Evolutionary conservation across 257 asterid genomes (phyloP).

Genomic region (Forsythia suspensa): DNA sequence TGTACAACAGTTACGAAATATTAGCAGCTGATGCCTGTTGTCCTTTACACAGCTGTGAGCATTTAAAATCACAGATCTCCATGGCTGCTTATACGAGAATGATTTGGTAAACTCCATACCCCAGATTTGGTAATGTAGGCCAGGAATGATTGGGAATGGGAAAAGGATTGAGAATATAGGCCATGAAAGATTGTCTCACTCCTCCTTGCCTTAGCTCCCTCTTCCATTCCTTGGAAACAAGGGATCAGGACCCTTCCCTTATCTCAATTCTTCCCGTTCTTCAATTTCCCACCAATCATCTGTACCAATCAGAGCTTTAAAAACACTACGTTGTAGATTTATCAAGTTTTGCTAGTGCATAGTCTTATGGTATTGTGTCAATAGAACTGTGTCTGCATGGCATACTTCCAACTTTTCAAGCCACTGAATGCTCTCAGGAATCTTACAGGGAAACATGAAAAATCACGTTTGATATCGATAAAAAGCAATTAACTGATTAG

Average conservation of each 20-base stretch:
- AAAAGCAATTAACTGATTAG: not conserved
- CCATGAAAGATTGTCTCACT: not conserved
- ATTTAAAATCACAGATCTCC: not conserved
- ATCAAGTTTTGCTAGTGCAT: slow-evolving; percentile 2
- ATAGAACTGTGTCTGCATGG: slow-evolving; percentile 12
- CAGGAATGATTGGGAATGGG: not conserved
- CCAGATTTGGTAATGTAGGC: not conserved
- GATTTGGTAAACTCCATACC: not conserved
- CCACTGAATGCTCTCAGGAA: slow-evolving; percentile 12
- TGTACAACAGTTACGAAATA: not conserved
- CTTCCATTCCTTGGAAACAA: not conserved
- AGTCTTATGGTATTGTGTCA: slow-evolving; percentile 1
- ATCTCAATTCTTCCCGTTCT: not conserved
- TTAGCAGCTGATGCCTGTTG: slow-evolving; percentile 4
- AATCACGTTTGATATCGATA: not conserved
- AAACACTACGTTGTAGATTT: slow-evolving; percentile 9
- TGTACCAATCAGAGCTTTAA: not conserved
- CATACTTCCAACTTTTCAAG: not conserved
- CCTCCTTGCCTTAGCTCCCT: not conserved
- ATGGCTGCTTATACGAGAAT: not conserved
- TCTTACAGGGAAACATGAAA: not conserved
- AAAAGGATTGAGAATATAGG: not conserved
- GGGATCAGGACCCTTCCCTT: not conserved
- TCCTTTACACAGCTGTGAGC: slow-evolving; percentile 10
- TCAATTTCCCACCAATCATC: not conserved